Base-by-base conservation (phyloP, 192 early-diverging fungal species). In the Entomortierella lignicola region DNA sequence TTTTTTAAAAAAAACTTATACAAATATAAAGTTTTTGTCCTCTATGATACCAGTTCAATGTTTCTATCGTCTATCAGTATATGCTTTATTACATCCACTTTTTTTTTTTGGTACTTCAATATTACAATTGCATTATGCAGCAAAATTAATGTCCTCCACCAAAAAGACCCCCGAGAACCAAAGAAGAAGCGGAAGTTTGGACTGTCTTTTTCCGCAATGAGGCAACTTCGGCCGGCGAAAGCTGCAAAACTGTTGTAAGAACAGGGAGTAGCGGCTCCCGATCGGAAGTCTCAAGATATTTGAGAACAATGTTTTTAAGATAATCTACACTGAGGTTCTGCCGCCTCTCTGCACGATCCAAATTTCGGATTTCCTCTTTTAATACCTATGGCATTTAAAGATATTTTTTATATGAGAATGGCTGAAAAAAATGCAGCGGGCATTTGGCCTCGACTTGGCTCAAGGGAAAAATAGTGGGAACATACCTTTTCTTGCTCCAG, bases 291-390 rank as follows among this genome's bases (percentile, higher is more conserved):
- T 86, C 82, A 18, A 92, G 79, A 57, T 89, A 92, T 41, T 89
- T 89, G 27, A 92, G 73, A 13, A 91, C 83, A 47, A 92, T 87
- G 66, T 92, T 92, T 56, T 92, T 92, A 43, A 92, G 73, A 60
- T 92, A 92, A 62, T 90, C 89, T 18, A 87, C 84, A 73, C 85
- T 92, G 27, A 92, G 71, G 39, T 91, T 85, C 53, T 91, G 85
- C 30, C 89, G 83, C 47, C 85, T 86, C 47, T 92, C 91, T 15
- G 87, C 67, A 6, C 85, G 55, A 62, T 91, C 90, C 39, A 87
- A 55, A 56, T 85, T 89, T n/a, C 90, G 82, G 47, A 90, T 77
- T 47, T 89, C 85, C 68, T 89, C 88, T 53, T 86, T 88, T 20
- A 89, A 74, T 8, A 88, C 63, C 87, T 88, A 39, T 54, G 21